Conservation (phyloP, 2,329 filamentous ascomycete species). For the Xylaria arbuscula region DNA sequence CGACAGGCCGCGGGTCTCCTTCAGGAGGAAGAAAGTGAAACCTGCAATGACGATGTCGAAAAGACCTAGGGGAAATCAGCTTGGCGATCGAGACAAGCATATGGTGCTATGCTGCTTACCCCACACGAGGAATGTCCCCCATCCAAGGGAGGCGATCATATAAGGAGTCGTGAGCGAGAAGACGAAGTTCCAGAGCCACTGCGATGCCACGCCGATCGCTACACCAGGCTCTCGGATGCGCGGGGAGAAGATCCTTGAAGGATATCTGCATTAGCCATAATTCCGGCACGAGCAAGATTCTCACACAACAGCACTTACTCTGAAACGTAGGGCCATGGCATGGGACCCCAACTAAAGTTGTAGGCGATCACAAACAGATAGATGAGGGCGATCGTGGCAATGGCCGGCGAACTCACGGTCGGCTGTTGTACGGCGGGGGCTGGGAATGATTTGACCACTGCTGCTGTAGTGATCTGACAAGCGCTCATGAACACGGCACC, state of each 20-base stretch:
- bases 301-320: constrained; percentile 48
- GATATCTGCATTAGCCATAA: constrained; percentile 25
- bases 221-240: constrained; percentile 61
- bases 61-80: constrained; percentile 39
- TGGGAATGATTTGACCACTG: constrained; percentile 56
- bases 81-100: neutral
- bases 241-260: constrained; percentile 58
- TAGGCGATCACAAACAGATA: constrained; percentile 66
- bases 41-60: constrained; percentile 56
- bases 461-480: constrained; percentile 58
- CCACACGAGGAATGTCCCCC: constrained; percentile 61
- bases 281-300: neutral
- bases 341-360: constrained; percentile 62
- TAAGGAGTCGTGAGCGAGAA: constrained; percentile 61
- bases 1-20: constrained; percentile 75
- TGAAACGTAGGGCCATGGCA: constrained; percentile 62
- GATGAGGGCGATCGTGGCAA: constrained; percentile 64
- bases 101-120: constrained; percentile 42
- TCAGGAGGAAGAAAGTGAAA: constrained; percentile 66
- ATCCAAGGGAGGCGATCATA: constrained; percentile 60
- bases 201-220: constrained; percentile 57
- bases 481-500: constrained; percentile 58
- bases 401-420: constrained; percentile 54
- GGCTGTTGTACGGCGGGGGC: constrained; percentile 44
- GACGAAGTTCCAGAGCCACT: constrained; percentile 63